These are phyloP conservation scores for Melocanna baccifera DNA, from an alignment of 176 grass and related monocot species.

Conservation along the genomic window DNA sequence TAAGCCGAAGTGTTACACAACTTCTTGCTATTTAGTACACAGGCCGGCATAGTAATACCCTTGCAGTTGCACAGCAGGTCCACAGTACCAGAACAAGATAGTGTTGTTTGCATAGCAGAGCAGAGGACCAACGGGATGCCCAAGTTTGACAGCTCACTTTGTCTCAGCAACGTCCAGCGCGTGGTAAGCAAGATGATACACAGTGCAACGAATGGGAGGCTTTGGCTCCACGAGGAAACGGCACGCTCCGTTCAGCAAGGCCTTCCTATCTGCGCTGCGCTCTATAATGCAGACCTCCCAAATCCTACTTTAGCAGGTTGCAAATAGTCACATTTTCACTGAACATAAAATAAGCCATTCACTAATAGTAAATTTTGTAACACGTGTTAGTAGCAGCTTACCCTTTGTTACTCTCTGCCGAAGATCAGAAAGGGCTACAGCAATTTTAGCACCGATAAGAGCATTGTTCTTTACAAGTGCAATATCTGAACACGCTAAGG, in stretches of 20 bases:
- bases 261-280: background rate
- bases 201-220: too few species aligned
- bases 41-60: too few species aligned
- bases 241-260: background rate
- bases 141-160: background rate
- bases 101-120: too few species aligned
- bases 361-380: background rate
- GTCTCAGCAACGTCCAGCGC: background rate
- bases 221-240: too few species aligned
- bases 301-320: constrained; percentile 17
- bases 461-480: constrained; percentile 98
- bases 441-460: constrained; percentile 65
- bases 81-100: too few species aligned
- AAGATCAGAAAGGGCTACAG: constrained; percentile 65
- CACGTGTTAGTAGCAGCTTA: constrained; percentile 20
- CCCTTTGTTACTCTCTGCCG: constrained; percentile 28
- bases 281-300: background rate
- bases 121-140: background rate
- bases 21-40: too few species aligned
- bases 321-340: background rate
- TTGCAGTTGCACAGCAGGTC: too few species aligned
- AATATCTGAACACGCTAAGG: constrained; percentile 68
- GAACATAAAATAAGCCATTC: background rate
- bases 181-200: too few species aligned
- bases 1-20: too few species aligned